A percentile compares a stretch with the other conserved stretches of the same genome.
phyloP scores from a whole-genome alignment of 108 stramenopile genomes.

The Discostella pseudostelligera region DNA sequence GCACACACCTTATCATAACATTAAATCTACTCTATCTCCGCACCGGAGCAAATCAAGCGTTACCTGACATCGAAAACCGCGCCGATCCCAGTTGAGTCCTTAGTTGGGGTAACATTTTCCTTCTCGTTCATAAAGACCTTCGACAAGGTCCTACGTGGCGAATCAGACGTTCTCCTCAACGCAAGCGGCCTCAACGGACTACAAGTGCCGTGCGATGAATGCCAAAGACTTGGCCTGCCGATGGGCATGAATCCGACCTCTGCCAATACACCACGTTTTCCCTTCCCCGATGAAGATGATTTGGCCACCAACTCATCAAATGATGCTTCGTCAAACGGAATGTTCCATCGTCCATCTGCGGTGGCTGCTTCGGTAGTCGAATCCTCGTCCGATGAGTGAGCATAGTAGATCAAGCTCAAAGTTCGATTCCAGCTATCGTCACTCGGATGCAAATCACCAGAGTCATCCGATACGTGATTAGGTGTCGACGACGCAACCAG shows the following conservation, averaged over 20 bases:
- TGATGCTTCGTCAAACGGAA: constrained; percentile 9
- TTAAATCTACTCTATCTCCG: background rate
- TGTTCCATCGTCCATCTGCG: constrained; percentile 16
- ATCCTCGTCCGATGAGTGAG: constrained; percentile 2
- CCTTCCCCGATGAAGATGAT: background rate
- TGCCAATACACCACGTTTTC: background rate
- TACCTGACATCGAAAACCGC: constrained; percentile 9
- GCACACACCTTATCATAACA: background rate
- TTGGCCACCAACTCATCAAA: background rate
- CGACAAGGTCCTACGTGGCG: background rate
- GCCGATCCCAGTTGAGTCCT: background rate
- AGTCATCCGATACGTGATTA: constrained; percentile 7
- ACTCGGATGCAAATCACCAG: background rate
- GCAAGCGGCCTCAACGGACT: constrained; percentile 6
- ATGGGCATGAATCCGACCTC: constrained; percentile 12
- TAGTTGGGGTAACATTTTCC: constrained; percentile 12
- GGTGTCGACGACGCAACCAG: background rate
- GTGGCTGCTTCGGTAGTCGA: background rate
- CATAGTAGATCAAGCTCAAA: background rate
- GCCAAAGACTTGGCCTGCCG: background rate
- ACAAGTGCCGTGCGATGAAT: background rate
- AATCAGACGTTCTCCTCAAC: background rate
- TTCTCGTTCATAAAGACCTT: constrained; percentile 1
- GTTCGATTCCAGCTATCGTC: background rate
- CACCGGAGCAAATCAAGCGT: background rate